phyloP scores from a whole-genome alignment of 2,329 filamentous ascomycete genomes.

The Drechslerella dactyloides region DNA sequence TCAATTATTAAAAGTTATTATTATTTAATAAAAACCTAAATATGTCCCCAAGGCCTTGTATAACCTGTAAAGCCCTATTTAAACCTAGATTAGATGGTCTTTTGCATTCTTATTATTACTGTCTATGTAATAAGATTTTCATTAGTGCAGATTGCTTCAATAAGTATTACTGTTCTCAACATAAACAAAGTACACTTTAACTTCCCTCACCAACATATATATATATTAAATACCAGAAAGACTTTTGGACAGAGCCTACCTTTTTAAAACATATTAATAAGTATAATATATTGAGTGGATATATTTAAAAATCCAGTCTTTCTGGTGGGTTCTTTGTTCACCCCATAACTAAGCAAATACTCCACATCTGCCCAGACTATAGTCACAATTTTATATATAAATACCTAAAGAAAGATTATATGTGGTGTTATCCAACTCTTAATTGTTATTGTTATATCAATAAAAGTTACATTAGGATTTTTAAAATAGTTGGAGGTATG shows the following conservation, averaged over 20 bases:
- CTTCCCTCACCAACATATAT: conserved; percentile 11
- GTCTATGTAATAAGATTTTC: conserved; percentile 9
- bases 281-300: conserved; percentile 7
- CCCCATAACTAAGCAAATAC: conserved; percentile 7
- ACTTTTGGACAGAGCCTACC: conserved; percentile 11
- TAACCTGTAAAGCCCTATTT: conserved; percentile 4
- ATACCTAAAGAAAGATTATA: conserved; percentile 5
- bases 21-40: background rate
- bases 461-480: background rate
- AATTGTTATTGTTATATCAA: conserved; percentile 8
- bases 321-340: conserved; percentile 8
- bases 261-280: conserved; percentile 4
- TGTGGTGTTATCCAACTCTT: background rate
- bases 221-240: conserved; percentile 3
- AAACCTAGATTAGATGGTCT: conserved; percentile 7
- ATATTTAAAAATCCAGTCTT: conserved; percentile 2
- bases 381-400: conserved; percentile 6
- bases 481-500: conserved; percentile 3
- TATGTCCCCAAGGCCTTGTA: conserved; percentile 7
- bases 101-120: conserved; percentile 5
- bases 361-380: conserved; percentile 11
- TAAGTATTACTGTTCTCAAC: conserved; percentile 9
- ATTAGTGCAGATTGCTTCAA: conserved; percentile 12
- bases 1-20: conserved; percentile 4
- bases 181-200: background rate